phyloP scores from a whole-genome alignment of 768 basidiomycete genomes.

The Mycena indigotica region DNA sequence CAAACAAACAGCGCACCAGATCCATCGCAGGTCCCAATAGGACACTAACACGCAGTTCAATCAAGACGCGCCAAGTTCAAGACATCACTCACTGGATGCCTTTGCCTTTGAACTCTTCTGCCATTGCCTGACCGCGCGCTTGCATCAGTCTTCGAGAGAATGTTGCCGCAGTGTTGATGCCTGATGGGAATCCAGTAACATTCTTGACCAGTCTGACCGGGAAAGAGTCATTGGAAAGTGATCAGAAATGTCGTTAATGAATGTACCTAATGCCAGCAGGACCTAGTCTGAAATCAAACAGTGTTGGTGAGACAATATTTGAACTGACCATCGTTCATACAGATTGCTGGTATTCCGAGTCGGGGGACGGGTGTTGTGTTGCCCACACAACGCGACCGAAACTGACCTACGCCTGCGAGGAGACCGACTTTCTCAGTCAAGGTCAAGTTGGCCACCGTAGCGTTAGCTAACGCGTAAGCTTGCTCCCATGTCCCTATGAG shows the following conservation, averaged over 20 bases:
- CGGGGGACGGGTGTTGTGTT: slow-evolving; percentile 15
- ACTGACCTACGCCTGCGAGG: slow-evolving; percentile 18
- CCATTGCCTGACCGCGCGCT: slow-evolving; percentile 62
- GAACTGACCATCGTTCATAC: slow-evolving; percentile 7
- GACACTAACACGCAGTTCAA: slow-evolving; percentile 32
- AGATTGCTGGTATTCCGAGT: slow-evolving; percentile 14
- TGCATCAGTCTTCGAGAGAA: slow-evolving; percentile 67
- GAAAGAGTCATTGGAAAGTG: slow-evolving; percentile 12
- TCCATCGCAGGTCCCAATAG: slow-evolving; percentile 58
- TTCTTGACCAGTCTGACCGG: slow-evolving; percentile 42
- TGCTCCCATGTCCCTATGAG: slow-evolving; percentile 17
- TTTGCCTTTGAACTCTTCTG: slow-evolving; percentile 68
- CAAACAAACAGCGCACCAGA: slow-evolving; percentile 40
- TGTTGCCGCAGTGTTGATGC: slow-evolving; percentile 53
- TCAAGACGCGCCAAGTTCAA: too few species aligned
- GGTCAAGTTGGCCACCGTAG: slow-evolving; percentile 18
- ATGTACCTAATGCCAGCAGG: slow-evolving; percentile 1
- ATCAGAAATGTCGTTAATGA: background rate
- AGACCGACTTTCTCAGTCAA: slow-evolving; percentile 19
- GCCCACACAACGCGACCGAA: slow-evolving; percentile 16
- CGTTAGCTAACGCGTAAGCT: slow-evolving; percentile 19
- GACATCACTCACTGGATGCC: slow-evolving; percentile 48
- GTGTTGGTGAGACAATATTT: too few species aligned
- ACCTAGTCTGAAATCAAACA: too few species aligned
- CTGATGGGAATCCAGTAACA: slow-evolving; percentile 59